phyloP scores from a whole-genome alignment of 2,329 filamentous ascomycete genomes.

The Beauveria rudraprayagi region DNA sequence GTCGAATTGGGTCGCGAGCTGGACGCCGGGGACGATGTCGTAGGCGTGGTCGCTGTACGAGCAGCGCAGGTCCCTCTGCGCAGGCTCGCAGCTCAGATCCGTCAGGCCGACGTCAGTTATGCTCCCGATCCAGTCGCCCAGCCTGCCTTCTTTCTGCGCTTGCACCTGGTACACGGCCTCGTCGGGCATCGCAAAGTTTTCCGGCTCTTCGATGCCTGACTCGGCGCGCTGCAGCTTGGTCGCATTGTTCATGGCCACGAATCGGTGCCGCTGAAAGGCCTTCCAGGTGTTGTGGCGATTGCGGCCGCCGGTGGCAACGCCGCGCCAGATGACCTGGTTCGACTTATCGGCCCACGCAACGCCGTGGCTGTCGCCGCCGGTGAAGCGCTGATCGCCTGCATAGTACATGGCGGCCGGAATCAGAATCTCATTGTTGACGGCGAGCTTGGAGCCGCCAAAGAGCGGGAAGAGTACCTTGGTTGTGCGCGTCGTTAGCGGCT shows the following conservation, averaged over 20 bases:
- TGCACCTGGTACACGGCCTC: slow-evolving; percentile 35
- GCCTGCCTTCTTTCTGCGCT: slow-evolving; percentile 34
- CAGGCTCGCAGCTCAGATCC: slow-evolving; percentile 43
- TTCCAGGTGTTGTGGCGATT: slow-evolving; percentile 57
- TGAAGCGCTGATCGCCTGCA: slow-evolving; percentile 54
- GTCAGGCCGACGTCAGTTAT: slow-evolving; percentile 46
- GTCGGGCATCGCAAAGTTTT: slow-evolving; percentile 48
- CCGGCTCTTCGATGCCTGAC: slow-evolving; percentile 27
- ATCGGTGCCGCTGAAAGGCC: slow-evolving; percentile 67
- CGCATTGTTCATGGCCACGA: slow-evolving; percentile 64
- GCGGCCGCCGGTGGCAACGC: slow-evolving; percentile 56
- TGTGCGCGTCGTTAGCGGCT: slow-evolving; percentile 47
- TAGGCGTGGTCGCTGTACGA: slow-evolving; percentile 43
- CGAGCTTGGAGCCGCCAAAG: slow-evolving; percentile 61
- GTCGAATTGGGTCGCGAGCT: slow-evolving; percentile 45
- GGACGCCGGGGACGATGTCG: slow-evolving; percentile 28
- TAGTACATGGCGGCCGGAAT: slow-evolving; percentile 64
- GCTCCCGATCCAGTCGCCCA: slow-evolving; percentile 40
- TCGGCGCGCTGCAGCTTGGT: slow-evolving; percentile 48
- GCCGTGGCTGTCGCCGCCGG: slow-evolving; percentile 46
- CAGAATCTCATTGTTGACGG: slow-evolving; percentile 62
- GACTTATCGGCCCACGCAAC: slow-evolving; percentile 49
- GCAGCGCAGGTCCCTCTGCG: slow-evolving; percentile 31
- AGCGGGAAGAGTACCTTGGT: slow-evolving; percentile 54
- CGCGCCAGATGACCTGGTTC: slow-evolving; percentile 52